phyloP scores from a whole-genome alignment of 768 basidiomycete species.

The Inosperma sp. region DNA sequence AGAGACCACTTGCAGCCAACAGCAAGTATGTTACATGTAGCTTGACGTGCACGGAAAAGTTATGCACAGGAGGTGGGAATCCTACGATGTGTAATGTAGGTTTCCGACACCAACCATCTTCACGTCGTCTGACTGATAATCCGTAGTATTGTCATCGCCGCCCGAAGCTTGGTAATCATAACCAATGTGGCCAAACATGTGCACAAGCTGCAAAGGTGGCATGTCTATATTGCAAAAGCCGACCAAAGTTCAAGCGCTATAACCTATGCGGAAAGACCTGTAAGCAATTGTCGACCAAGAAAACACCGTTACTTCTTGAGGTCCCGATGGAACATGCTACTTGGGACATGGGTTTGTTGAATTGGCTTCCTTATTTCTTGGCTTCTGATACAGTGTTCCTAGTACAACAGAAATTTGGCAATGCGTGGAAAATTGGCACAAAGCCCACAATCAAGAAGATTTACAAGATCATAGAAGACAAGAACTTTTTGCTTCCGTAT shows the following conservation, averaged over 20 bases:
- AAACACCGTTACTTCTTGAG: slow-evolving; percentile 24
- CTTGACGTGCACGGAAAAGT: slow-evolving; percentile 21
- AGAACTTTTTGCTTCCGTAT: slow-evolving; percentile 21
- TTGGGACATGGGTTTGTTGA: slow-evolving; percentile 18
- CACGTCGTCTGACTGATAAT: neutral
- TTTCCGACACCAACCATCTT: neutral
- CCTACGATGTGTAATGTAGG: slow-evolving; percentile 25
- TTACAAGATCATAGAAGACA: slow-evolving; percentile 29
- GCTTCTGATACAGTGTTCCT: neutral
- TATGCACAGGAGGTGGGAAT: slow-evolving; percentile 19
- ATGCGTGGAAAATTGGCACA: slow-evolving; percentile 20
- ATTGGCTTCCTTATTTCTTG: neutral
- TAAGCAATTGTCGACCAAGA: slow-evolving; percentile 20
- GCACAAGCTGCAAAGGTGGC: slow-evolving; percentile 22
- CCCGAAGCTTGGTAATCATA: slow-evolving; percentile 18
- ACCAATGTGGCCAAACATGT: slow-evolving; percentile 25
- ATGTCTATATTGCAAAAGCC: slow-evolving; percentile 26
- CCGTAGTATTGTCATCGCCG: slow-evolving; percentile 27
- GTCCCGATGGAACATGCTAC: slow-evolving; percentile 23
- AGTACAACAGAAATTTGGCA: slow-evolving; percentile 28
- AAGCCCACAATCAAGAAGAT: slow-evolving; percentile 21
- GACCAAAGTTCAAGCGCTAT: slow-evolving; percentile 23
- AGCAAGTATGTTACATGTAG: slow-evolving; percentile 25
- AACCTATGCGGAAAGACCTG: slow-evolving; percentile 26
- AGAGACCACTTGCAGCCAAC: slow-evolving; percentile 13